Percentiles rank a stretch among this genome's conserved stretches.
phyloP scores from a whole-genome alignment of 2,329 filamentous ascomycete species.

The Nectriaceae sp. region DNA sequence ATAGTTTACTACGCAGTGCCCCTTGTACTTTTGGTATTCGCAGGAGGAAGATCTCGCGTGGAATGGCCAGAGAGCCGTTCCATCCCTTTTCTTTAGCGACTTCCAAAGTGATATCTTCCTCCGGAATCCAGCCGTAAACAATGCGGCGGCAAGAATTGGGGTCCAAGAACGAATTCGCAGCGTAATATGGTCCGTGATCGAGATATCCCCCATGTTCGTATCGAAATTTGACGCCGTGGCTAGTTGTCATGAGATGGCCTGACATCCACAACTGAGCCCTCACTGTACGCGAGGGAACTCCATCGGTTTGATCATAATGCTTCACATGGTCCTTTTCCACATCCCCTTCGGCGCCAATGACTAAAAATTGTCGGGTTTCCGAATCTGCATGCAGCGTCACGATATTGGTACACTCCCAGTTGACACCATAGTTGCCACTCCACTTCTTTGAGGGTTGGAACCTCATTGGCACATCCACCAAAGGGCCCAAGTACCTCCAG shows the following conservation, averaged over 20 bases:
- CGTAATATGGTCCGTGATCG: constrained; percentile 36
- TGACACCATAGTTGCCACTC: constrained; percentile 49
- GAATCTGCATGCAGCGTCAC: constrained; percentile 35
- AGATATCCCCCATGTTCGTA: constrained; percentile 13
- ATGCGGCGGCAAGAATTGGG: constrained; percentile 39
- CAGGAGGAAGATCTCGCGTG: constrained; percentile 40
- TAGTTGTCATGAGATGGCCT: constrained; percentile 3
- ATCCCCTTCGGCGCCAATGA: constrained; percentile 46
- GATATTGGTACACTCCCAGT: constrained; percentile 51
- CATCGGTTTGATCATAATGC: background rate
- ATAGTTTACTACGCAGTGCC: constrained; percentile 37
- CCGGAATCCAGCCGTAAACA: constrained; percentile 49
- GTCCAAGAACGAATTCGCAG: constrained; percentile 49
- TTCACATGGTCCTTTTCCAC: too few relatives aligned
- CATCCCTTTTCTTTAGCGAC: constrained; percentile 45
- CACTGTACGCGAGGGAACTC: constrained; percentile 2
- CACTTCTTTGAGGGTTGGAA: constrained; percentile 40
- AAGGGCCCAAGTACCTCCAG: constrained; percentile 45
- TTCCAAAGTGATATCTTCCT: constrained; percentile 47
- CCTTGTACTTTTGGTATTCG: constrained; percentile 37
- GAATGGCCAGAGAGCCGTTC: constrained; percentile 48
- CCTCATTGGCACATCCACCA: constrained; percentile 41
- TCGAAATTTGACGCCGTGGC: constrained; percentile 2
- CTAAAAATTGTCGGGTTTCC: constrained; percentile 38
- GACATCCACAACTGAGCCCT: constrained; percentile 12